Base-by-base conservation (phyloP, 805 yeast species). In the Myxozyma sirexii region DNA sequence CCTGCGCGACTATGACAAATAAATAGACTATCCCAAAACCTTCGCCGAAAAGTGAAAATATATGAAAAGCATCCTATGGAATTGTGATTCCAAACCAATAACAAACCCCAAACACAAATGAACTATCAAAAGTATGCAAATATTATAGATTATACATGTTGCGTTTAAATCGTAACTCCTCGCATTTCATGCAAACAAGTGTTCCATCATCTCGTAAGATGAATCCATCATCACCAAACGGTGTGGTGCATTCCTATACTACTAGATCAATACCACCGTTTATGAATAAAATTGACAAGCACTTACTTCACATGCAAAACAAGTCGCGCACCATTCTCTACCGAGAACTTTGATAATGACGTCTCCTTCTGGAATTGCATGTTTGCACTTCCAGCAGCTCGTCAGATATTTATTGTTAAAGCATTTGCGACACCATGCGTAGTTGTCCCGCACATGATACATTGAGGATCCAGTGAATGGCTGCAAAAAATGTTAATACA, bases 371-470 rank as follows among this genome's bases (percentile, higher is more conserved):
- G 57, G 54, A 31, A 57, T 70, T 60, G 48, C 42, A 13, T 47
- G 17, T 2, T 29, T 43, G 57, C 75, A 72, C 47, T 69, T 68
- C 75, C 74, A 71, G 61, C 75, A 72, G 56, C 67, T 70, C 24
- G 57, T 46, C 2, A 69, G 66, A 8, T 70, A 68, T 51, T 59
- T 67, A 15, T 59, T 61, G 39, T 45, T 57, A 51, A 69, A 66
- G 49, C 75, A 72, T 5, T 50, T 41, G 23, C 46, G 62, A 38
- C 75, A 72, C 58, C 70, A 57, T 13, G 68, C 66, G 39, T 57
- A 48, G 33, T 64, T 49, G 24, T 60, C 67, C 23, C 66, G 64
- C 23, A 64, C 57, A 38, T 63, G 68, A 49, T 68, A 71, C 8
- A 66, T 57, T 4, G 54, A 71, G 67, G 8, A 70, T 66, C 8